A percentile compares a stretch with the other conserved stretches of the same genome.
phyloP scores from a whole-genome alignment of 169 alveolate species.

The Plasmodium fragile region DNA sequence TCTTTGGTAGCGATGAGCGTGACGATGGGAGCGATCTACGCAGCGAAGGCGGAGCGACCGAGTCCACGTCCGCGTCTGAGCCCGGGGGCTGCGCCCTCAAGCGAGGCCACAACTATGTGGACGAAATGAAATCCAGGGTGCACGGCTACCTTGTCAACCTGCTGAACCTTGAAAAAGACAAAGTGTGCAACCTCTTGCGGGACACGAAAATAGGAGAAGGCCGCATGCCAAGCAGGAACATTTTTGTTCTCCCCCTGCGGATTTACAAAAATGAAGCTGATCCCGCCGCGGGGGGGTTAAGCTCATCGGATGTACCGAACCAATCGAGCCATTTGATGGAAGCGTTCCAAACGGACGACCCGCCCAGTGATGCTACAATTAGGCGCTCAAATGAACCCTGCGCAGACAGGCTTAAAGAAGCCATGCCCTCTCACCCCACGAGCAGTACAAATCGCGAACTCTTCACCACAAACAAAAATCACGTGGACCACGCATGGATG shows the following conservation, averaged over 20 bases:
- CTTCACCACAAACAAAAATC: neutral
- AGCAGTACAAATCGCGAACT: neutral
- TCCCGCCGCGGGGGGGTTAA: neutral
- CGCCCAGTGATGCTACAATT: neutral
- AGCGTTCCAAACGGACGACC: neutral
- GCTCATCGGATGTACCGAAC: neutral
- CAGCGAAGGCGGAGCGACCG: neutral
- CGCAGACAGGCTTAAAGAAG: neutral
- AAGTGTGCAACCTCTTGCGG: neutral
- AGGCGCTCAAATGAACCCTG: neutral
- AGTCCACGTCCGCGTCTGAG: neutral
- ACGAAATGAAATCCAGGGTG: constrained; percentile 7
- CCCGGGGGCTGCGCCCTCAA: neutral
- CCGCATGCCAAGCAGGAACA: constrained; percentile 4
- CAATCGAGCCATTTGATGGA: neutral
- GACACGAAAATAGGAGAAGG: constrained; percentile 6
- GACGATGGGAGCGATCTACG: neutral
- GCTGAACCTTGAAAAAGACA: neutral
- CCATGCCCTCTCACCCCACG: neutral
- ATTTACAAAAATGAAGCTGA: neutral
- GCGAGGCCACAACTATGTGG: neutral
- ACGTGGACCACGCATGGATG: neutral
- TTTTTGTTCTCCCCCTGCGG: constrained; percentile 13
- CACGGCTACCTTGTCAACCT: neutral
- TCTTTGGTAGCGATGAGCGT: neutral